A percentile compares a stretch with the other conserved stretches of the same genome.
Evolutionary conservation across 2,329 filamentous ascomycete genomes (phyloP).

Genomic region (Diplodia sapinea): DNA sequence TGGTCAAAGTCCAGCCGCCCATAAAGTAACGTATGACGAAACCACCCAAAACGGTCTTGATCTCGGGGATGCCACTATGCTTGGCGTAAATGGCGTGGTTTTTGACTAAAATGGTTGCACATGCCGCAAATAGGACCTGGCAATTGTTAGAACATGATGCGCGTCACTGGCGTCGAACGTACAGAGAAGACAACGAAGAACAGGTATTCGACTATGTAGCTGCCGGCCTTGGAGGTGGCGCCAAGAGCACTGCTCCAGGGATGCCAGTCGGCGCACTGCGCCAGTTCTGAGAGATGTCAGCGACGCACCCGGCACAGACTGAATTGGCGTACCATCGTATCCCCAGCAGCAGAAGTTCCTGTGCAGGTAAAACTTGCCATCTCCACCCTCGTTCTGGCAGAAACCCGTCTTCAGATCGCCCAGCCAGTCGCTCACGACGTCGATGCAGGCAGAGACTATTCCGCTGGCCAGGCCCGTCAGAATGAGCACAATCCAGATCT

Average conservation of each 20-base stretch:
- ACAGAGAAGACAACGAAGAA: constrained; percentile 88
- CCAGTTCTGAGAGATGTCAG: constrained; percentile 59
- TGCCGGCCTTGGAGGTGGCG: constrained; percentile 68
- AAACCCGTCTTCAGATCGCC: constrained; percentile 90
- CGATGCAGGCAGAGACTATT: constrained; percentile 83
- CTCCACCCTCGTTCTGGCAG: constrained; percentile 76
- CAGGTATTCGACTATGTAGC: constrained; percentile 84
- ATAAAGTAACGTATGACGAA: constrained; percentile 91
- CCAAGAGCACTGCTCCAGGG: constrained; percentile 80
- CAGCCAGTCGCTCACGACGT: constrained; percentile 90
- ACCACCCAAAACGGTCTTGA: constrained; percentile 93
- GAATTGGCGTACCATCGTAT: constrained; percentile 64
- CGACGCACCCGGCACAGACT: not conserved
- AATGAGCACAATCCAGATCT: constrained; percentile 90
- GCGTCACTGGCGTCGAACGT: constrained; percentile 42
- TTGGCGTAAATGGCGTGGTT: constrained; percentile 87
- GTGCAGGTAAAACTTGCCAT: constrained; percentile 89
- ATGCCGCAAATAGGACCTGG: constrained; percentile 76
- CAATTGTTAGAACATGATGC: constrained; percentile 37
- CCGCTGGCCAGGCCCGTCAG: constrained; percentile 85
- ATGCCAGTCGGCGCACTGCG: constrained; percentile 85
- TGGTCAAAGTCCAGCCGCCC: constrained; percentile 83
- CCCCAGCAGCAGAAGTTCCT: constrained; percentile 93
- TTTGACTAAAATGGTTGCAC: constrained; percentile 79
- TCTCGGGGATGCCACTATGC: constrained; percentile 95